Percentiles rank a stretch among this genome's conserved stretches.
phyloP scores from a whole-genome alignment of 2,329 filamentous ascomycete genomes.

The Sarocladium brachiariae region DNA sequence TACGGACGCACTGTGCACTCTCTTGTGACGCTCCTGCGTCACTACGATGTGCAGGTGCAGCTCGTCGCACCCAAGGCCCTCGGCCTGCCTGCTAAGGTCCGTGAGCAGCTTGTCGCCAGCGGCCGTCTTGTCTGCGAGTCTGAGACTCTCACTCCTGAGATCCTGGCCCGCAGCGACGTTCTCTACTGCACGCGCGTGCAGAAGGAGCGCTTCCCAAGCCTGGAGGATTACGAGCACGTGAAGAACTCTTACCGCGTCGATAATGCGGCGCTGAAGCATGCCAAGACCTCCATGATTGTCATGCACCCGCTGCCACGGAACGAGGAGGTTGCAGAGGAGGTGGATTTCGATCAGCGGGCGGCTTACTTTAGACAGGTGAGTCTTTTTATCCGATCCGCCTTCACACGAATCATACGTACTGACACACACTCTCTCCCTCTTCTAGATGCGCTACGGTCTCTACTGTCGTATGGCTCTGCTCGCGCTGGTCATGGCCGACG shows the following conservation, averaged over 20 bases:
- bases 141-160: conserved; percentile 75
- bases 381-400: too few relatives aligned
- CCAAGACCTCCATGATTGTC: conserved; percentile 89
- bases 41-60: conserved; percentile 93
- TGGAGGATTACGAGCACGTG: conserved; percentile 74
- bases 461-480: conserved; percentile 97
- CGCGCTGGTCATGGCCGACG: conserved; percentile 70
- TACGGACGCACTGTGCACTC: conserved; percentile 96
- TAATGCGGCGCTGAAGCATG: conserved; percentile 81
- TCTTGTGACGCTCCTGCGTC: conserved; percentile 83
- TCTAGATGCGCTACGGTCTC: conserved; percentile 91
- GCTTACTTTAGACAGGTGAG: conserved; percentile 99
- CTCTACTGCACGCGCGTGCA: conserved; percentile 96
- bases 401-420: too few relatives aligned
- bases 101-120: conserved; percentile 61
- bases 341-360: conserved; percentile 93
- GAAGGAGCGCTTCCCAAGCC: conserved; percentile 85
- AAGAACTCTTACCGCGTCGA: conserved; percentile 87
- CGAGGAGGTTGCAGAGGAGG: conserved; percentile 87
- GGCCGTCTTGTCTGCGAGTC: conserved; percentile 74
- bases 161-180: conserved; percentile 80
- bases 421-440: too few relatives aligned
- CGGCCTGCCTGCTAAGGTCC: conserved; percentile 67
- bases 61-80: conserved; percentile 80
- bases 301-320: conserved; percentile 95